These are phyloP conservation scores for Melaleuca alternifolia DNA, from an alignment of 345 rosid genomes.

Conservation along the genomic window DNA sequence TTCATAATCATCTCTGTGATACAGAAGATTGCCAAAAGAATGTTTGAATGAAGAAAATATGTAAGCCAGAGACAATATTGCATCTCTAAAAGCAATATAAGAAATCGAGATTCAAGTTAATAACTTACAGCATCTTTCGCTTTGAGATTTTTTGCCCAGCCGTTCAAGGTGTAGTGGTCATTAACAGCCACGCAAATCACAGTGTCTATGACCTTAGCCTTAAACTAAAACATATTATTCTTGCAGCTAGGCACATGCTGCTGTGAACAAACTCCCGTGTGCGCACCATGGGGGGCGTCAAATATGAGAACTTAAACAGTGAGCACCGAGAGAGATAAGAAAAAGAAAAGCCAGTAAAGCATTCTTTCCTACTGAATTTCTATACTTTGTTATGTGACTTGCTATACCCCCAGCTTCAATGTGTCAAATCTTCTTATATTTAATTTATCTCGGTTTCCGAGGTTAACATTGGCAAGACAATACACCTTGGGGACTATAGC, in stretches of 20 bases:
- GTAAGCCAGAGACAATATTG: neutral
- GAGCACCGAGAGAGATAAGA: too few relatives aligned
- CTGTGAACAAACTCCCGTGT: constrained; percentile 79
- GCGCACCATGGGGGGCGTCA: constrained; percentile 44
- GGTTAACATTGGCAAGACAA: too few relatives aligned
- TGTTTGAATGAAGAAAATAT: neutral
- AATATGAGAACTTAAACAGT: too few relatives aligned
- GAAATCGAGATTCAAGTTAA: neutral
- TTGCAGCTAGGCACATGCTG: constrained; percentile 93
- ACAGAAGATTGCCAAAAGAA: too few relatives aligned
- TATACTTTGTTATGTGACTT: too few relatives aligned
- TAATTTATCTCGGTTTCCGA: too few relatives aligned
- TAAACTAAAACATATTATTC: constrained; percentile 64
- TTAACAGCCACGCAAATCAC: constrained; percentile 69
- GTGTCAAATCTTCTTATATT: too few relatives aligned
- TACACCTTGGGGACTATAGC: too few relatives aligned
- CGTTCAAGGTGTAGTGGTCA: constrained; percentile 62
- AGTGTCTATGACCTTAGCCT: constrained; percentile 76
- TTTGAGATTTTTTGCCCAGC: constrained; percentile 70
- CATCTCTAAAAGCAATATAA: neutral
- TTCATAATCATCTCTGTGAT: too few relatives aligned
- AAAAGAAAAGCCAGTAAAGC: too few relatives aligned
- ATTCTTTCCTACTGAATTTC: too few relatives aligned
- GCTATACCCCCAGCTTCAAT: too few relatives aligned
- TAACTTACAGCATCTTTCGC: constrained; percentile 65